Evolutionary conservation across 2,329 filamentous ascomycete species (phyloP), one percentile per base, ranked within the genome.

Genomic region (Aureobasidium sp.): DNA sequence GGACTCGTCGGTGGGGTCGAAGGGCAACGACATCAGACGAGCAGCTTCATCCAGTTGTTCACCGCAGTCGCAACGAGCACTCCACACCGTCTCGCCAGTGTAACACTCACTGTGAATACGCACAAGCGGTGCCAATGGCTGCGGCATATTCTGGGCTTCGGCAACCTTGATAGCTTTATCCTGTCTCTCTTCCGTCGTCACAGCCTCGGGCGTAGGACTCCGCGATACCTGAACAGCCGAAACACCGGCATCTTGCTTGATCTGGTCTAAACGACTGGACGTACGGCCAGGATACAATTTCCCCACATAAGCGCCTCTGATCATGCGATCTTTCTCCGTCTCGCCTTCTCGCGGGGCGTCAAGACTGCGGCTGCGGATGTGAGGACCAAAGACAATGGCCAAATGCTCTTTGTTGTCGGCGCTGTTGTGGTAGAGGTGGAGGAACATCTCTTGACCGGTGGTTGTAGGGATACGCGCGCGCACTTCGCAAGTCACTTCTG

Each of bases 91-190:
- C 75, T 98, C 93, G 55, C 93, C 93, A 0, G 93, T 98, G 70
- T 98, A 98, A 72, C 93, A 98, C 70, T 98, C 93, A 3, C 88
- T 95, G 69, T 98, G 93, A 65, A 98, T 98, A 54, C 93, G 81
- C 41, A 98, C 91, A 34, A 98, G 75, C 0, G 93, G 88, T 1
- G 85, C 70, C 11, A 69, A 66, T 3, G 65, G 60, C 4, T 14
- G 10, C 6, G 51, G 51, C 39, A 45, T 37, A 12, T 25, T 34
- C 10, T 45, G 39, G 11, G 39, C 32, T 17, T 53, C 32, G 11
- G 40, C 40, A 2, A 44, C 40, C 16, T 47, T 16, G 17, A 32
- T 17, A 8, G 49, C 51, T 17, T 30, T 45, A 12, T 53, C 51
- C 14, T 53, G 40, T 29, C 40, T 17, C 11, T 53, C 40, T 25